phyloP scores from a whole-genome alignment of 2,329 filamentous ascomycete species.

The Ophiognomonia clavigignenti-juglandacearum region DNA sequence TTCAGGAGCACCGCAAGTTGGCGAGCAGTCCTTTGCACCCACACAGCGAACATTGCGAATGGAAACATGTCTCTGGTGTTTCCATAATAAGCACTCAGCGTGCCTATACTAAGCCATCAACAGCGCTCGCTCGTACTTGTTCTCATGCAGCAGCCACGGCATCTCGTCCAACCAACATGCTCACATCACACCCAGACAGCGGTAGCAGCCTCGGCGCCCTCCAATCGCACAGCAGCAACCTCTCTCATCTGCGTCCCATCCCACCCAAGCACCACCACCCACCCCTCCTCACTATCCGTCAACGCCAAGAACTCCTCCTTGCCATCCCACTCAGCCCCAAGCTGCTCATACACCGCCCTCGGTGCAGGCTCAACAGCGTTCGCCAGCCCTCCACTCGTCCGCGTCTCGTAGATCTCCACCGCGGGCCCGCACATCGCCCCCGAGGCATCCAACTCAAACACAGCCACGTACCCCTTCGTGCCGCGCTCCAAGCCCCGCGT shows the following conservation, averaged over 20 bases:
- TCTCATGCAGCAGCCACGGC: too few species aligned
- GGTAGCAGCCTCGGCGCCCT: slow-evolving; percentile 10
- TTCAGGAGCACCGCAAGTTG: too few species aligned
- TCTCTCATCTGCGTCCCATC: slow-evolving; percentile 19
- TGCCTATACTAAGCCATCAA: too few species aligned
- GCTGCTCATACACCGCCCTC: not conserved
- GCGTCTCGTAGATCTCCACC: slow-evolving; percentile 16
- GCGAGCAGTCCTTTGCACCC: too few species aligned
- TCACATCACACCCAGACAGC: slow-evolving; percentile 32
- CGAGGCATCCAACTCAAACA: slow-evolving; percentile 12
- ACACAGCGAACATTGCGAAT: too few species aligned
- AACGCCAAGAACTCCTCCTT: slow-evolving; percentile 16
- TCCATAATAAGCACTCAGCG: too few species aligned
- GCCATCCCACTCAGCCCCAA: not conserved
- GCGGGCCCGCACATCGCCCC: slow-evolving; percentile 13
- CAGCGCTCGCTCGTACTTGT: too few species aligned
- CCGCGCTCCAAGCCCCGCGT: slow-evolving; percentile 13
- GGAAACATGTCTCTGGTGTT: too few species aligned
- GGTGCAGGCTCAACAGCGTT: slow-evolving; percentile 20
- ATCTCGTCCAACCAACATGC: slow-evolving; percentile 20
- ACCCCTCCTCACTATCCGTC: slow-evolving; percentile 16
- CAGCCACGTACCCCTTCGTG: slow-evolving; percentile 17
- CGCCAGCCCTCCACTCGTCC: slow-evolving; percentile 18
- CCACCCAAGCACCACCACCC: slow-evolving; percentile 15
- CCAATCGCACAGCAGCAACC: slow-evolving; percentile 7